These are phyloP conservation scores for Metarhizium guizhouense DNA, from an alignment of 2,329 filamentous ascomycete species.

Conservation along the genomic window DNA sequence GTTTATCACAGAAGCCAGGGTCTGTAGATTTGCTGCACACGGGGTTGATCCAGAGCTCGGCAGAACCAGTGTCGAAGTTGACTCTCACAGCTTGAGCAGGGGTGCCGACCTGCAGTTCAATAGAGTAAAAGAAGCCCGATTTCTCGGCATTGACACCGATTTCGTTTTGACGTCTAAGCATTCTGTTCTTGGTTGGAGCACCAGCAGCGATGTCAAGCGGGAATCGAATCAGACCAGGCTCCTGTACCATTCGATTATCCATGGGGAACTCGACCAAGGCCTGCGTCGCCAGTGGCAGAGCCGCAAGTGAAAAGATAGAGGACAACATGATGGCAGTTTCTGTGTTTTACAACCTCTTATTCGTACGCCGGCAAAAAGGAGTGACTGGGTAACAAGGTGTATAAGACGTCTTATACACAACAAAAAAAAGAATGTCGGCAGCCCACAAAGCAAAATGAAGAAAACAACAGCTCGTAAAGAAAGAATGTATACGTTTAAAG, in stretches of 20 bases:
- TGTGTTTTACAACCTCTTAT: neutral
- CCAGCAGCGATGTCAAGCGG: slow-evolving; percentile 19
- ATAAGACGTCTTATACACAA: neutral
- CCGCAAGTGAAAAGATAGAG: slow-evolving; percentile 19
- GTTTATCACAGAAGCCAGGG: slow-evolving; percentile 16
- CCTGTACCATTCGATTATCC: slow-evolving; percentile 14
- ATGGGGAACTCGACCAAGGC: slow-evolving; percentile 12
- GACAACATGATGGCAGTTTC: slow-evolving; percentile 17
- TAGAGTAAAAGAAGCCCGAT: slow-evolving; percentile 28
- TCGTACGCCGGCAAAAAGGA: slow-evolving; percentile 15
- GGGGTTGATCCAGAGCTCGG: slow-evolving; percentile 34
- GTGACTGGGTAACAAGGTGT: slow-evolving; percentile 12
- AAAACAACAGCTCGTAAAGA: neutral
- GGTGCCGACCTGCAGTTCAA: slow-evolving; percentile 28
- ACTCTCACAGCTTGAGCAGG: slow-evolving; percentile 29
- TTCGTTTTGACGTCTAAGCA: slow-evolving; percentile 20
- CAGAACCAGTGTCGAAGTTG: slow-evolving; percentile 32
- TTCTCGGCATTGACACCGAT: slow-evolving; percentile 15
- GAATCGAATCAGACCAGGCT: slow-evolving; percentile 19
- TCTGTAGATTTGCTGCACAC: slow-evolving; percentile 24
- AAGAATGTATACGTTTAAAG: neutral
- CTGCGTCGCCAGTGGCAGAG: slow-evolving; percentile 17
- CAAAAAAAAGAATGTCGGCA: slow-evolving; percentile 1
- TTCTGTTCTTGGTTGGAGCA: slow-evolving; percentile 17
- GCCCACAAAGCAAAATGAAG: neutral